Base-by-base conservation (phyloP, 2,329 filamentous ascomycete genomes). In the Colletotrichum tamarilloi region DNA sequence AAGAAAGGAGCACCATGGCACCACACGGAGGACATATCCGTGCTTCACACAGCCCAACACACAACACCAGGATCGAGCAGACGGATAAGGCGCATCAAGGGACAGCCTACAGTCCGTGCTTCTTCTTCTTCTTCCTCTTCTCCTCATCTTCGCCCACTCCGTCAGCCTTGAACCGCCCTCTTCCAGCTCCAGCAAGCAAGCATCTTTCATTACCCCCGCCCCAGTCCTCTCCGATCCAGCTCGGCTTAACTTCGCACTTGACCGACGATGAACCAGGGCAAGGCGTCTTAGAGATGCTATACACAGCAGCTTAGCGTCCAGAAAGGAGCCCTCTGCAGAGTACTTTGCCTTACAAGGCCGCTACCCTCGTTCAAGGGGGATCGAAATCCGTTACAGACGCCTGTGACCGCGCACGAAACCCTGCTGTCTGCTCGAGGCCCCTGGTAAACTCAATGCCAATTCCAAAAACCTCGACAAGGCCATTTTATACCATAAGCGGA, bases 271-370 rank as follows among this genome's bases (percentile, higher is more conserved):
- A 32, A 5, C 42, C 60, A 53, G 19, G 60, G 26, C 60, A 53
- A 11, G 26, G 26, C 42, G 28, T 28, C 38, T 28, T 11, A 24
- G 58, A 46, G 30, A 63, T 16, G 5, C 19, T 28, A 6, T 42
- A 42, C 38, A 42, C 38, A 19, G 38, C 46, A 28, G 26, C 11
- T 22, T 35, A 53, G 62, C 28, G 62, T 35, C 46, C 4, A 38
- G 38, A 42, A 16, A 26, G 28, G 16, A 49, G 42, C 42, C 16
- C 42, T 49, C 19, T 49, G 35, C 42, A 49, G 42, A 19, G 38
- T n/a, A 24, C 49, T 28, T 28, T 55, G 32, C 62, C 62, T 55
- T 65, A 57, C 52, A 65, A 57, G 52, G 62, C 62, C 32, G 28
- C 26, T 14, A 46, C 8, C 49, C 22, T 32, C 62, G 22, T 56